Conservation (phyloP, 2,329 filamentous ascomycete species). For the Cyphellophora europaea region DNA sequence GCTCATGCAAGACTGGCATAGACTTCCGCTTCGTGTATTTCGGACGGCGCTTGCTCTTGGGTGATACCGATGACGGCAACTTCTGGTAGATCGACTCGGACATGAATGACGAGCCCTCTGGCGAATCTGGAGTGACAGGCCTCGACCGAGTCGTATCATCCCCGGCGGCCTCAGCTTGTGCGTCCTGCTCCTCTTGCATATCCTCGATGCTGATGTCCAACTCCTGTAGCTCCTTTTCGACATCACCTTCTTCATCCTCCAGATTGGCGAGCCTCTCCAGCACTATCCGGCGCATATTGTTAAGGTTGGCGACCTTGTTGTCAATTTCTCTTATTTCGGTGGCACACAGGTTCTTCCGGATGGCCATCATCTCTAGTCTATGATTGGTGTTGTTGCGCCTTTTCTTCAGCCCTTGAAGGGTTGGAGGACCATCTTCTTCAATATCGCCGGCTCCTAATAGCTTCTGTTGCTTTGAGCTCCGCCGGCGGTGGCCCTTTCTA, state of each 20-base stretch:
- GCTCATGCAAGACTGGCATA: slow-evolving; percentile 91
- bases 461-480: slow-evolving; percentile 66
- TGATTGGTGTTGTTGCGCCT: slow-evolving; percentile 74
- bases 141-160: slow-evolving; percentile 18
- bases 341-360: slow-evolving; percentile 96
- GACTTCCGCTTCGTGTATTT: slow-evolving; percentile 56
- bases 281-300: slow-evolving; percentile 86
- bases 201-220: slow-evolving; percentile 55
- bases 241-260: slow-evolving; percentile 80
- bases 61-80: slow-evolving; percentile 47
- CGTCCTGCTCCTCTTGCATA: slow-evolving; percentile 49
- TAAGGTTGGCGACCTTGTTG: slow-evolving; percentile 87
- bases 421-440: slow-evolving; percentile 53
- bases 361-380: slow-evolving; percentile 78
- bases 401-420: slow-evolving; percentile 64
- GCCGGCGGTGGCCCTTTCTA: slow-evolving; percentile 59
- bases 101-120: slow-evolving; percentile 66
- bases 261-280: slow-evolving; percentile 75
- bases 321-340: slow-evolving; percentile 95
- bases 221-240: slow-evolving; percentile 72
- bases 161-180: slow-evolving; percentile 20
- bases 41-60: slow-evolving; percentile 40
- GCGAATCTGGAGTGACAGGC: slow-evolving; percentile 37
- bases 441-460: slow-evolving; percentile 54
- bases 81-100: slow-evolving; percentile 97